phyloP scores from a whole-genome alignment of 2,329 filamentous ascomycete genomes.

The Diaporthe australafricana region DNA sequence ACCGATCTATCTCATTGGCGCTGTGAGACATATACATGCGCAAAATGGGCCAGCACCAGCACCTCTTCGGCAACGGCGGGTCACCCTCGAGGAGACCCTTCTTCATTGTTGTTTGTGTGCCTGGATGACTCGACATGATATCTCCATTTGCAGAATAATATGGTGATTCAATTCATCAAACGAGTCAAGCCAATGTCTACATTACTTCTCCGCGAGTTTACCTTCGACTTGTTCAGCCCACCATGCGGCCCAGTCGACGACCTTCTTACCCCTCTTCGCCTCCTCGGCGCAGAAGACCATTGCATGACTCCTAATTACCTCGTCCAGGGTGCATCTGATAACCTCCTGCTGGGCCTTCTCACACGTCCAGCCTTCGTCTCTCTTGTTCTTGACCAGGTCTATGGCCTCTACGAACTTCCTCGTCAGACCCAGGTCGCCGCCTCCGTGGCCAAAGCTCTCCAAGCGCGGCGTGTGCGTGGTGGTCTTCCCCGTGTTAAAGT shows the following conservation, averaged over 20 bases:
- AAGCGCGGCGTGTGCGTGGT: constrained; percentile 70
- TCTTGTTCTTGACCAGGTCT: constrained; percentile 80
- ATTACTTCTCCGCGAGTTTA: constrained; percentile 35
- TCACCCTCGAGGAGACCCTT: neutral
- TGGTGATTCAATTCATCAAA: neutral
- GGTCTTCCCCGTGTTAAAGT: constrained; percentile 72
- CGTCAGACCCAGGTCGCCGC: constrained; percentile 83
- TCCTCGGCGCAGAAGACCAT: constrained; percentile 96
- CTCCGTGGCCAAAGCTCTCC: constrained; percentile 74
- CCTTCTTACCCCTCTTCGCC: constrained; percentile 75
- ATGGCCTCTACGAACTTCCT: constrained; percentile 87
- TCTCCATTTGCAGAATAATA: neutral
- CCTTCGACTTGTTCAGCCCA: constrained; percentile 70
- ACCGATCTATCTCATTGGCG: too few relatives aligned
- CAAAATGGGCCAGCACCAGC: neutral
- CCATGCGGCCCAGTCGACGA: constrained; percentile 82
- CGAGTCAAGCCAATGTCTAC: neutral
- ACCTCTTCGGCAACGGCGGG: too few relatives aligned
- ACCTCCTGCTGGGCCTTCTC: constrained; percentile 78
- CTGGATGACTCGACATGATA: too few relatives aligned
- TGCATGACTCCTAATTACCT: constrained; percentile 89
- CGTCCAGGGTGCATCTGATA: constrained; percentile 86
- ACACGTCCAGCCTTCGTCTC: constrained; percentile 74
- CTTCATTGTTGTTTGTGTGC: neutral
- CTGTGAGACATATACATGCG: neutral